Conservation (phyloP, 2,329 filamentous ascomycete genomes). For the Pseudocercospora crystallina region DNA sequence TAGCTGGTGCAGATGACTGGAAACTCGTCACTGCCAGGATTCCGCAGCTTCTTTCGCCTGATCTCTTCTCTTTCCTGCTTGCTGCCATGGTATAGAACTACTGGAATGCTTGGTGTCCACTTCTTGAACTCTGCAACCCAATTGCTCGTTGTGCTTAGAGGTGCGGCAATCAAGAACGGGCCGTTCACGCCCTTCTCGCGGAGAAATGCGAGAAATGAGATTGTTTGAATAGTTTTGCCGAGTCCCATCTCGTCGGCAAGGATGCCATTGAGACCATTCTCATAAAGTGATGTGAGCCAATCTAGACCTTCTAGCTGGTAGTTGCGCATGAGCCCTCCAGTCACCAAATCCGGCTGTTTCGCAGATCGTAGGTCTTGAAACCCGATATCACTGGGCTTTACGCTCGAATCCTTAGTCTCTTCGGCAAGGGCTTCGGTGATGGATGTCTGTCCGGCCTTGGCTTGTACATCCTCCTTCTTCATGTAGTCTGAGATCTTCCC, state of each 20-base stretch:
- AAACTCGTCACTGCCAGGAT: constrained; percentile 69
- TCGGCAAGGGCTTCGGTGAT: constrained; percentile 60
- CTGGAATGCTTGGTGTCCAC: constrained; percentile 87
- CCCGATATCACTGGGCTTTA: constrained; percentile 61
- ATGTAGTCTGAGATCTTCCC: constrained; percentile 60
- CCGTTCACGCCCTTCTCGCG: constrained; percentile 85
- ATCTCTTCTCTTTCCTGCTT: constrained; percentile 75
- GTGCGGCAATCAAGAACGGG: constrained; percentile 86
- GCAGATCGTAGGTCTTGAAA: constrained; percentile 74
- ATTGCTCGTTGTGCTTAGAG: constrained; percentile 87
- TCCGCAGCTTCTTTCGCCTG: constrained; percentile 69
- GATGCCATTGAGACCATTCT: constrained; percentile 90
- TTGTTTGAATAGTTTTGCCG: constrained; percentile 89
- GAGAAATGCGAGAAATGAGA: constrained; percentile 80
- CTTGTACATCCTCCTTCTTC: constrained; percentile 58
- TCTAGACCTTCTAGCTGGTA: constrained; percentile 94
- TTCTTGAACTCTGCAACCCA: constrained; percentile 93
- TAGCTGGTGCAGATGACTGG: constrained; percentile 94
- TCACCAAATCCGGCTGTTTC: constrained; percentile 79
- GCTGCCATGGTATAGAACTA: constrained; percentile 85
- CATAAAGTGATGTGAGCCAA: constrained; percentile 80
- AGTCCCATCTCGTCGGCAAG: constrained; percentile 93
- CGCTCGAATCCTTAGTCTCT: constrained; percentile 57
- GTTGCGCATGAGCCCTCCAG: constrained; percentile 84
- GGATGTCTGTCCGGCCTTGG: constrained; percentile 53